Evolutionary conservation across 257 asterid species (phyloP).

Genomic region (Solanum ossicruentum): DNA sequence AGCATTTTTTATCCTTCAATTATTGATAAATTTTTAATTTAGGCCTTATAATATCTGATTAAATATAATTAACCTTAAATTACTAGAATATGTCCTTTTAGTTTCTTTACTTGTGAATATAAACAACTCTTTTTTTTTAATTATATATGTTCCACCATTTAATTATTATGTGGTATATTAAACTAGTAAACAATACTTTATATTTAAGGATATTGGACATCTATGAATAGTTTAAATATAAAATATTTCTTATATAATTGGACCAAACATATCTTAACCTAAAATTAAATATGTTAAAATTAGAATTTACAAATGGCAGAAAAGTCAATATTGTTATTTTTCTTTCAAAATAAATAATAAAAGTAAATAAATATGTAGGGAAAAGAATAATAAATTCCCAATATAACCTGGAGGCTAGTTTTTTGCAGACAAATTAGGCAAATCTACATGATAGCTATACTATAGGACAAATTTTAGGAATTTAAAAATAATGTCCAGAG

Average conservation of each 20-base stretch:
- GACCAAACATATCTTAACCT: background rate
- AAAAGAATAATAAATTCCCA: background rate
- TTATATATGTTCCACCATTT: background rate
- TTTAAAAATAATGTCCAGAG: background rate
- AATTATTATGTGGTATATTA: background rate
- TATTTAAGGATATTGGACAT: background rate
- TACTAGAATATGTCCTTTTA: background rate
- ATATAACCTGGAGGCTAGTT: background rate
- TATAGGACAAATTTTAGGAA: background rate
- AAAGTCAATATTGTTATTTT: background rate
- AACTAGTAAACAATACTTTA: background rate
- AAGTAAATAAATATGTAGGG: background rate
- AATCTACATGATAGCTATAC: background rate
- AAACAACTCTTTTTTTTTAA: background rate
- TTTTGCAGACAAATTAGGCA: background rate
- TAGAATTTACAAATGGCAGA: background rate
- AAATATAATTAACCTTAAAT: background rate
- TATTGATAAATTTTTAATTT: background rate
- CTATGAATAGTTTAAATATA: background rate
- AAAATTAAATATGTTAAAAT: background rate
- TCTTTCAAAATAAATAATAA: background rate
- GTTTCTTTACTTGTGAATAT: background rate
- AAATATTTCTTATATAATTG: background rate
- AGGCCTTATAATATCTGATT: background rate
- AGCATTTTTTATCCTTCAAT: background rate